These are phyloP conservation scores for Starmerella khaoyaiensis DNA, from an alignment of 805 yeast genomes.

Conservation along the genomic window DNA sequence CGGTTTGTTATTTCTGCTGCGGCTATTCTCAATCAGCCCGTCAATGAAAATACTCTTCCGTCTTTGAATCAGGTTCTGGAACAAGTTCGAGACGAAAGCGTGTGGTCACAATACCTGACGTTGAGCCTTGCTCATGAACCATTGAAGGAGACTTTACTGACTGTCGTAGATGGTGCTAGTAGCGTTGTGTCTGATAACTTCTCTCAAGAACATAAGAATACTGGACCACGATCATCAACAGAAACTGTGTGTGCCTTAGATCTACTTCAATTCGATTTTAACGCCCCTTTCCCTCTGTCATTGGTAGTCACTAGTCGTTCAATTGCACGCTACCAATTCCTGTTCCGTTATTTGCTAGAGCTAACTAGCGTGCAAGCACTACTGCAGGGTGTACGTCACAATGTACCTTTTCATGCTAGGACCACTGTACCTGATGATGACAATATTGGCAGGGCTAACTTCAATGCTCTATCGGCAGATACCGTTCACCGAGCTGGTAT, in stretches of 20 bases:
- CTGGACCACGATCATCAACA: not conserved
- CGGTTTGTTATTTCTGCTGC: constrained; percentile 40
- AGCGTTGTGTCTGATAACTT: not conserved
- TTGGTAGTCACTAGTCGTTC: constrained; percentile 58
- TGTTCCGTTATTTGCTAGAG: constrained; percentile 57
- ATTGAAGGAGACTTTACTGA: constrained; percentile 18
- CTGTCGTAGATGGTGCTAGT: constrained; percentile 1
- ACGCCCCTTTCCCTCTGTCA: constrained; percentile 75
- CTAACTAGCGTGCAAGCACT: constrained; percentile 49
- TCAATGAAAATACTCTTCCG: constrained; percentile 22
- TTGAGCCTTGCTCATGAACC: constrained; percentile 29
- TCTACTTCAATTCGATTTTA: constrained; percentile 30
- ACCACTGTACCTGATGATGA: no score
- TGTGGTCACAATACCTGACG: constrained; percentile 22
- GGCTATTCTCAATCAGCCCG: constrained; percentile 40
- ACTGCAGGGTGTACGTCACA: constrained; percentile 45
- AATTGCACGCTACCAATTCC: constrained; percentile 62
- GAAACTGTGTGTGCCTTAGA: constrained; percentile 23
- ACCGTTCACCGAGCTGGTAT: constrained; percentile 20
- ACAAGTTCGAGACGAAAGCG: constrained; percentile 20
- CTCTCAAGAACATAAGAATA: not conserved
- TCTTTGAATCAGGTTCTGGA: constrained; percentile 29
- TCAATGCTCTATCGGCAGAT: not conserved
- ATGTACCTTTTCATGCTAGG: no score
- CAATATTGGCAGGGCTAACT: no score